phyloP scores from a whole-genome alignment of 208 protist species.

The Naegleria gruberi region DNA sequence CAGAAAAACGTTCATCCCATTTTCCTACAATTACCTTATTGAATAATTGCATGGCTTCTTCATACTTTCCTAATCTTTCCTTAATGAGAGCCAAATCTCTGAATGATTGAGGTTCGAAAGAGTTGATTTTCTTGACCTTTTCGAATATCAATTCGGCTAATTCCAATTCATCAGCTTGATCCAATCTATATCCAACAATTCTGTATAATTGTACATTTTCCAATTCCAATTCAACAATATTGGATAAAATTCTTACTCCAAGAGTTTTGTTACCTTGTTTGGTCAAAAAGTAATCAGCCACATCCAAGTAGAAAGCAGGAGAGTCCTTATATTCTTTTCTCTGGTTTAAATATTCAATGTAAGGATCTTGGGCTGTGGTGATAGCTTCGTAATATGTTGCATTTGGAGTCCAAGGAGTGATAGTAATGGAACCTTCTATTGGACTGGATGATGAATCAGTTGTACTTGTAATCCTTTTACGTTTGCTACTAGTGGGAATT shows the following conservation, averaged over 20 bases:
- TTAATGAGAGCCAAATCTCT: conserved; percentile 27
- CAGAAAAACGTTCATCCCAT: conserved; percentile 21
- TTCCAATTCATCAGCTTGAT: background rate
- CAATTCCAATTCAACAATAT: conserved; percentile 26
- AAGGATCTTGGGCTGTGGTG: background rate
- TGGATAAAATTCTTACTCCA: conserved; percentile 26
- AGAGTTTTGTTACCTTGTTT: background rate
- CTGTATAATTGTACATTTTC: conserved; percentile 26
- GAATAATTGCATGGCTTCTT: conserved; percentile 22
- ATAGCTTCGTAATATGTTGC: background rate
- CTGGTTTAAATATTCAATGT: conserved; percentile 19
- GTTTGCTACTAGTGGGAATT: background rate
- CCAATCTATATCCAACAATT: conserved; percentile 31
- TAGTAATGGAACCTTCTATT: background rate
- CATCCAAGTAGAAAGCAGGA: conserved; percentile 31
- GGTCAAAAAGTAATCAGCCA: conserved; percentile 10
- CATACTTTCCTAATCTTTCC: conserved; percentile 5
- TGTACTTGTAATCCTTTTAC: background rate
- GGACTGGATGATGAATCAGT: no score
- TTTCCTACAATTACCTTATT: conserved; percentile 26
- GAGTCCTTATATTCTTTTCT: background rate
- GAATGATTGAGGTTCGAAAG: conserved; percentile 25
- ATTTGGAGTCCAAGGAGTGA: background rate
- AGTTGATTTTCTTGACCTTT: background rate
- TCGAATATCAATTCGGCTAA: conserved; percentile 15